Conservation (phyloP, 345 rosid species). For the Citrus sinensis region DNA sequence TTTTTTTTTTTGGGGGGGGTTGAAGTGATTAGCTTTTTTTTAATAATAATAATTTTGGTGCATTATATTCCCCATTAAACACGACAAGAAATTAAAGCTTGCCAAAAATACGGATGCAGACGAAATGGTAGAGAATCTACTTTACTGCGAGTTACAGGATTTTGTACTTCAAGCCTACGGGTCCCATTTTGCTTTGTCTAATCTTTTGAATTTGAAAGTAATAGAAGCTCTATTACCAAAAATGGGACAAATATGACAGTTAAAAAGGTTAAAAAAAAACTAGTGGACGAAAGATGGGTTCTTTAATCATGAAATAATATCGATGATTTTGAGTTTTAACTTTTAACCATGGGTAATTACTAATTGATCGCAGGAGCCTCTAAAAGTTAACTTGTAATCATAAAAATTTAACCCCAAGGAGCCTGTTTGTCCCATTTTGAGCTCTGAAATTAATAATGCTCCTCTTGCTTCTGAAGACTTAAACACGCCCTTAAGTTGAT, state of each 20-base stretch:
- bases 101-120: neutral
- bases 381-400: constrained; percentile 18
- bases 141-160: neutral
- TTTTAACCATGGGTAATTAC: constrained; percentile 26
- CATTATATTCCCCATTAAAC: neutral
- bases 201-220: constrained; percentile 32
- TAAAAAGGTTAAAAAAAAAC: neutral
- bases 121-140: neutral
- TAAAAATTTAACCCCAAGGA: constrained; percentile 19
- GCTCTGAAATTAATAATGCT: constrained; percentile 8
- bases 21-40: too few relatives aligned
- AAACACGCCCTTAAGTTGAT: neutral
- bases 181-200: neutral
- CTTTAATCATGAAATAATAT: constrained; percentile 14
- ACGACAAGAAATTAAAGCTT: neutral
- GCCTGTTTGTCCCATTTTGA: constrained; percentile 14
- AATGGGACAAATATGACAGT: constrained; percentile 15
- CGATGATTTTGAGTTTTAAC: constrained; percentile 3
- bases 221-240: constrained; percentile 16
- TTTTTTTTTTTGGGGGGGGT: neutral
- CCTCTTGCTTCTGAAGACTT: neutral
- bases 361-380: constrained; percentile 21
- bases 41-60: neutral
- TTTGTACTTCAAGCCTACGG: constrained; percentile 17
- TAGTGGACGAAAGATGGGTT: constrained; percentile 3